A percentile compares a stretch with the other conserved stretches of the same genome.
Evolutionary conservation across 441 rosid species (phyloP).

Genomic region (Aquilaria agallochum): DNA sequence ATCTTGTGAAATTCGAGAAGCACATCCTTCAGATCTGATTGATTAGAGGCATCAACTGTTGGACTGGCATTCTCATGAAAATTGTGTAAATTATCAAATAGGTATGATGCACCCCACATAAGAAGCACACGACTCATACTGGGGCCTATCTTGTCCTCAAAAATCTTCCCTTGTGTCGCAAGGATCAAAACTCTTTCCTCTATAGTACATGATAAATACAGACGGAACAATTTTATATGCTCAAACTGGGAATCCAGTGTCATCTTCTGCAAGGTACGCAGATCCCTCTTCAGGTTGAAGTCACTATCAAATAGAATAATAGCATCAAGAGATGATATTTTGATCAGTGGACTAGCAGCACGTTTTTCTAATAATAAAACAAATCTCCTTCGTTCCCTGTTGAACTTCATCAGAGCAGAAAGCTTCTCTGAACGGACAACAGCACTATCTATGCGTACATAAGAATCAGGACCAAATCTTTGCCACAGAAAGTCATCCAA

Average conservation of each 20-base stretch:
- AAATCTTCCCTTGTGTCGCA: constrained; percentile 29
- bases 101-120: constrained; percentile 39
- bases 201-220: constrained; percentile 33
- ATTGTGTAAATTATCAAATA: constrained; percentile 32
- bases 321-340: constrained; percentile 37
- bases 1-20: constrained; percentile 26
- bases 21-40: constrained; percentile 22
- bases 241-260: constrained; percentile 25
- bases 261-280: constrained; percentile 32
- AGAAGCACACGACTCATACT: constrained; percentile 24
- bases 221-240: constrained; percentile 33
- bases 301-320: constrained; percentile 39
- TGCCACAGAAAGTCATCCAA: constrained; percentile 40
- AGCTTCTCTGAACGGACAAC: constrained; percentile 17
- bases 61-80: constrained; percentile 20
- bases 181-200: constrained; percentile 38
- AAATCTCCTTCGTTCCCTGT: constrained; percentile 34
- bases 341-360: constrained; percentile 37
- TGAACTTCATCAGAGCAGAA: constrained; percentile 30
- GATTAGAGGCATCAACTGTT: constrained; percentile 20
- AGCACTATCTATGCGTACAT: constrained; percentile 34
- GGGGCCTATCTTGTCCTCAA: constrained; percentile 16
- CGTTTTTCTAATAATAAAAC: constrained; percentile 44
- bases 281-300: constrained; percentile 39
- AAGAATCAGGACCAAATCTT: constrained; percentile 42